Base-by-base conservation (phyloP, 2,329 filamentous ascomycete species). In the Neonectria faginata region DNA sequence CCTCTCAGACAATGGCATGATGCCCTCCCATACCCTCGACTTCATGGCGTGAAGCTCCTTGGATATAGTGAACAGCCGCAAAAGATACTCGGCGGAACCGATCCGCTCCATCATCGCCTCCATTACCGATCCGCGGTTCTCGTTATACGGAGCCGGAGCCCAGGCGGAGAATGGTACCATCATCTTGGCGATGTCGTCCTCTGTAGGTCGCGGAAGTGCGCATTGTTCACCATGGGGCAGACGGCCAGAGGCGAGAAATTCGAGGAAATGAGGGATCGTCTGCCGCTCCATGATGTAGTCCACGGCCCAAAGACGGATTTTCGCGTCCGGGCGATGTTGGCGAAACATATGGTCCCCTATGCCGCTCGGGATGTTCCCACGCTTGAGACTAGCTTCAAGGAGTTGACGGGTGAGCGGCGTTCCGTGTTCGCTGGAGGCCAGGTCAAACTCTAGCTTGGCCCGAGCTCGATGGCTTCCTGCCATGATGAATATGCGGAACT, bases 271-370 rank as follows among this genome's bases (percentile, higher is more conserved):
- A 9, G 27, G 8, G 3, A 33, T 12, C n/a, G 27, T 51, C 27
- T 51, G 47, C 16, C 27, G 47, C 47, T 51, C 47, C 47, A 51
- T 11, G 47, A 20, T 51, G 27, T n/a, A n/a, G n/a, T 51, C 47
- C 6, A 31, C 7, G 27, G 33, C 10, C 47, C 47, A 51, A 16
- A 51, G 47, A n/a, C 9, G 27, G 6, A n/a, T 31, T 16, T 33
- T 51, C 12, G 16, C 27, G 7, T 31, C 18, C 2, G 47, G 47
- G 8, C 18, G 27, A 18, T 5, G 3, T 27, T 5, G 27, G 11
- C n/a, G 16, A 10, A 31, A n/a, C 5, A 51, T 3, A 11, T 31
- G 47, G n/a, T 51, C 47, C 5, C 20, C 9, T 5, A 51, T 18
- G 16, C 27, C 47, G n/a, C 16, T 20, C 3, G 47, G 27, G 10